Percentiles rank a stretch among this genome's conserved stretches.
Evolutionary conservation across 306 rosid genomes (phyloP).

Genomic region (Quillaja saponaria): DNA sequence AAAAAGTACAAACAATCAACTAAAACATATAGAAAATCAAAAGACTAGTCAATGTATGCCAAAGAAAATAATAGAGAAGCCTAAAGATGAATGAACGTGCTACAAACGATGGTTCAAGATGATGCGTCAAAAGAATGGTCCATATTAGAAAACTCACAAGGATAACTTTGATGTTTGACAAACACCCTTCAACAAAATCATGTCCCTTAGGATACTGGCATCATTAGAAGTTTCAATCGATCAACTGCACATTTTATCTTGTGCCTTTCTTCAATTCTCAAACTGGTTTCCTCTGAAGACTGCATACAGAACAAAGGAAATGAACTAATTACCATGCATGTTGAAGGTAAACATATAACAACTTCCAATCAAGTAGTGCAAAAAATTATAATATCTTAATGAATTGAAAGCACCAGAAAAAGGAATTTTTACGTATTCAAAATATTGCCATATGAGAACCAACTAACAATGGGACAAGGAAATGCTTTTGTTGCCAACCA

Average conservation of each 20-base stretch:
- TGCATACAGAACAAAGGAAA: constrained; percentile 35
- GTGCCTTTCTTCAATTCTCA: constrained; percentile 58
- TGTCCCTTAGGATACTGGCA: constrained; percentile 13
- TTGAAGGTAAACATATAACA: background rate
- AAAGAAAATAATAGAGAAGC: background rate
- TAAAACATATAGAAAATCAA: background rate
- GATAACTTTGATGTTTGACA: constrained; percentile 2
- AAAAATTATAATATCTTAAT: constrained; percentile 6
- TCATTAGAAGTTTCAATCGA: constrained; percentile 36
- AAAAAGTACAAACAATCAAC: too few species aligned
- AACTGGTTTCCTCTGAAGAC: constrained; percentile 42
- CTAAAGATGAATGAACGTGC: constrained; percentile 7
- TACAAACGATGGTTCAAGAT: background rate
- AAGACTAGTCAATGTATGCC: background rate
- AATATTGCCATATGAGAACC: too few species aligned
- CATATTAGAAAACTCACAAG: constrained; percentile 31
- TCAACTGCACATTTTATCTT: constrained; percentile 40
- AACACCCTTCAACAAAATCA: constrained; percentile 22
- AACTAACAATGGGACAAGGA: constrained; percentile 3
- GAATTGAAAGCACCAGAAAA: too few species aligned
- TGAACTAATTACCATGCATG: background rate
- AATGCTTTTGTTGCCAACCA: constrained; percentile 3
- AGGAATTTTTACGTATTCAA: too few species aligned
- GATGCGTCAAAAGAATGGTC: constrained; percentile 2
- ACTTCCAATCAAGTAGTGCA: constrained; percentile 11